phyloP scores from a whole-genome alignment of 139 green algal species.

The Chlamydomonas schloesseri region DNA sequence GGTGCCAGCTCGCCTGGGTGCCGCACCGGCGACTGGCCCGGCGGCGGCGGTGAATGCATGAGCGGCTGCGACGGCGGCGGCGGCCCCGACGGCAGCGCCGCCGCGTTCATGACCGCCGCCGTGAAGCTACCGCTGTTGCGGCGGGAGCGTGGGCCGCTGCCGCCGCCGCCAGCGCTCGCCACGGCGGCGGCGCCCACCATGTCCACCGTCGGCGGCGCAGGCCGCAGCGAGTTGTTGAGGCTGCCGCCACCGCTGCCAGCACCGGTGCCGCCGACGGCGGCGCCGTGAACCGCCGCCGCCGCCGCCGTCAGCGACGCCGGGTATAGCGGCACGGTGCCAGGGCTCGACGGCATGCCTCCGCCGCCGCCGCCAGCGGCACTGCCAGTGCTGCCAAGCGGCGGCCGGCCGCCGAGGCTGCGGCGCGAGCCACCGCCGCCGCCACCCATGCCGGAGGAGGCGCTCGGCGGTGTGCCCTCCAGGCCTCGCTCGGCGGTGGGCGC shows the following conservation, averaged over 20 bases:
- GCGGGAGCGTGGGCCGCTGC: not conserved
- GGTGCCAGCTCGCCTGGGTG: not conserved
- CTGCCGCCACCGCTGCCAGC: not conserved
- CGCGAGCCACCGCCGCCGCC: not conserved
- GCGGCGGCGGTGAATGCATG: not conserved
- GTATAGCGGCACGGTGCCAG: not conserved
- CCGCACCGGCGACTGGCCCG: not conserved
- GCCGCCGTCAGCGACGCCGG: not conserved
- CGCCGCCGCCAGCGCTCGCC: not conserved
- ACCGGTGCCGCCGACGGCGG: no score
- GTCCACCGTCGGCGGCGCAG: slow-evolving; percentile 4
- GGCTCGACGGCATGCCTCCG: not conserved
- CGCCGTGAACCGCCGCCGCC: not conserved
- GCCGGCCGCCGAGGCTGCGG: not conserved
- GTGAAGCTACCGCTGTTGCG: slow-evolving; percentile 28
- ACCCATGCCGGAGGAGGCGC: no score
- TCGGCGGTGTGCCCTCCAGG: not conserved
- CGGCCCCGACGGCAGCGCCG: not conserved
- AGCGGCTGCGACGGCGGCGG: not conserved
- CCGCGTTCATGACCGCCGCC: no score
- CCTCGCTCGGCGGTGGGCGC: not conserved
- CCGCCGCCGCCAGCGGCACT: no score
- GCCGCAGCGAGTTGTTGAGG: not conserved
- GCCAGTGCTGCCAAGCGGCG: not conserved
- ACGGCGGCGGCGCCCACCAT: not conserved